Conservation (phyloP, 805 yeast species). For the Wickerhamiella slavikovae region DNA sequence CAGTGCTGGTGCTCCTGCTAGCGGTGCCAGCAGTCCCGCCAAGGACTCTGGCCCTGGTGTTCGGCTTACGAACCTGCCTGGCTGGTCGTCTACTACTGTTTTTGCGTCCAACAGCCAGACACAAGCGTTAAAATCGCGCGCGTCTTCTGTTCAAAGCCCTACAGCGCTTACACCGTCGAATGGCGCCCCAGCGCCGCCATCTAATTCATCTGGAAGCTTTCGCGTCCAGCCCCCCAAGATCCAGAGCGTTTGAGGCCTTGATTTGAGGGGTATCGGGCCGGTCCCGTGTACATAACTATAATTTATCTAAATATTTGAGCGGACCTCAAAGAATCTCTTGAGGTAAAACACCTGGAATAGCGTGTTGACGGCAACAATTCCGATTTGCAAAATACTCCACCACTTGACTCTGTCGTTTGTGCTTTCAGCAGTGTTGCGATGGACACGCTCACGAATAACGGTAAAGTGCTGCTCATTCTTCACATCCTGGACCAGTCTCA, state of each 20-base stretch:
- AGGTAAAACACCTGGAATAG: slow-evolving; percentile 85
- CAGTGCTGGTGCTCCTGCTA: not conserved
- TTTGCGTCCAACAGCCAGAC: not conserved
- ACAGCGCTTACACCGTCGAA: no score
- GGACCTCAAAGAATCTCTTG: slow-evolving; percentile 89
- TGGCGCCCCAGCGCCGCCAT: no score
- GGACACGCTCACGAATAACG: slow-evolving; percentile 90
- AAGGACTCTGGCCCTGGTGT: not conserved
- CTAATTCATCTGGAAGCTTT: no score
- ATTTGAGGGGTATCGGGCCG: no score
- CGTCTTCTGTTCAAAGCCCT: no score
- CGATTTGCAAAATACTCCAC: slow-evolving; percentile 88
- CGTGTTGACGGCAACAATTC: slow-evolving; percentile 71
- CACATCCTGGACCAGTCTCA: slow-evolving; percentile 63
- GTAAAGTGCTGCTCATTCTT: slow-evolving; percentile 80
- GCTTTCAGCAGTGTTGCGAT: slow-evolving; percentile 95
- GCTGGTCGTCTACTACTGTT: not conserved
- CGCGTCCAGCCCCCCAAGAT: no score
- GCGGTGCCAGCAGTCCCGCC: not conserved
- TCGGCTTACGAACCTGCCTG: not conserved
- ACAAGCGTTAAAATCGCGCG: no score
- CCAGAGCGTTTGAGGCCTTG: no score
- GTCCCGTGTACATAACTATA: no score
- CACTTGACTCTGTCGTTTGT: slow-evolving; percentile 93
- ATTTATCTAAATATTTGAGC: slow-evolving; percentile 63